These are phyloP conservation scores for Clitopilus passeckerianus DNA, from an alignment of 768 basidiomycete genomes.

Conservation along the genomic window DNA sequence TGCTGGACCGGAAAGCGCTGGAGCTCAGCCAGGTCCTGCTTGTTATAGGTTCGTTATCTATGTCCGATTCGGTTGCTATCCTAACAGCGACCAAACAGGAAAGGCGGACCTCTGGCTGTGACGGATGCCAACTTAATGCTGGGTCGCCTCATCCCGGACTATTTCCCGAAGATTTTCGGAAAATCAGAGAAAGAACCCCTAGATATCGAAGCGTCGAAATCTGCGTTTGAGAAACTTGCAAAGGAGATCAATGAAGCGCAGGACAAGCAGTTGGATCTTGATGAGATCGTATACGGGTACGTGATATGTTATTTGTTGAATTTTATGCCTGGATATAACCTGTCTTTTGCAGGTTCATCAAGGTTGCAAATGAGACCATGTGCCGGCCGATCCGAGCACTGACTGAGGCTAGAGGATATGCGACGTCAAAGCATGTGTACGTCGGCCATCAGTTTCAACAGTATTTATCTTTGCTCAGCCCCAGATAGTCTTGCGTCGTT, in stretches of 20 bases:
- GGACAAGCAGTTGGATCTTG: conserved; percentile 56
- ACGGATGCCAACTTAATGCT: conserved; percentile 92
- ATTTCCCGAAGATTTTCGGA: conserved; percentile 95
- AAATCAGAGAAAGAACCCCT: conserved; percentile 82
- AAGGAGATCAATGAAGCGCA: conserved; percentile 66
- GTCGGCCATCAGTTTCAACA: conserved; percentile 4
- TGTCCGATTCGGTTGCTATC: background rate
- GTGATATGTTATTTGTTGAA: conserved; percentile 11
- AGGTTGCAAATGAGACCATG: conserved; percentile 97
- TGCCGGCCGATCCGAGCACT: conserved; percentile 86
- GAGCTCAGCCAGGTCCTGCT: conserved; percentile 89
- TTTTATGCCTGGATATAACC: background rate
- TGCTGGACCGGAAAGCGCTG: conserved; percentile 90
- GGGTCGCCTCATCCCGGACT: conserved; percentile 83
- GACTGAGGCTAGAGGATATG: conserved; percentile 86
- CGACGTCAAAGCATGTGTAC: conserved; percentile 69
- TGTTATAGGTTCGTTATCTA: conserved; percentile 66
- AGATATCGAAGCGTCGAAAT: conserved; percentile 65
- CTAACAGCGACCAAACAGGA: conserved; percentile 36
- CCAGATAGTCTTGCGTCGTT: conserved; percentile 69
- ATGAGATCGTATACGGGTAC: conserved; percentile 88
- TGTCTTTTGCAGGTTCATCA: conserved; percentile 66
- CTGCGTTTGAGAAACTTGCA: conserved; percentile 64
- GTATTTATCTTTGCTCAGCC: background rate
- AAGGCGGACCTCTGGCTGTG: conserved; percentile 87